Evolutionary conservation across 257 asterid species (phyloP).

Genomic region (Solanum rostratum): DNA sequence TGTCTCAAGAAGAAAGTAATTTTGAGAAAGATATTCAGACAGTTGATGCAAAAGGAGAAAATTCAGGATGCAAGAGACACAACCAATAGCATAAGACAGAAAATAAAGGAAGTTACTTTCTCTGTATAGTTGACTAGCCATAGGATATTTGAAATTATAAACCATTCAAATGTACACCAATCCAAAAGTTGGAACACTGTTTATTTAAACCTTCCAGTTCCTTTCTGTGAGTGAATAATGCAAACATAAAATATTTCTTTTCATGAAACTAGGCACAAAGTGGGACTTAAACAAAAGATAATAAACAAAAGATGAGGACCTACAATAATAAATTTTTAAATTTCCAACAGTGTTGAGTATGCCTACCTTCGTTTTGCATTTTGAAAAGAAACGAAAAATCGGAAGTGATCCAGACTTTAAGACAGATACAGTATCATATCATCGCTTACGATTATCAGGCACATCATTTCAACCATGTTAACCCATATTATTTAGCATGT

Average conservation of each 20-base stretch:
- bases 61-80: background rate
- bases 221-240: background rate
- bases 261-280: background rate
- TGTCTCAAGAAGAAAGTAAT: conserved; percentile 16
- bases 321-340: background rate
- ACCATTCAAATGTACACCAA: background rate
- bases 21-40: background rate
- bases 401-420: background rate
- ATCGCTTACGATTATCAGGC: background rate
- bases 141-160: background rate
- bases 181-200: background rate
- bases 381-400: background rate
- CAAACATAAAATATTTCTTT: background rate
- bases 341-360: background rate
- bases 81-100: background rate
- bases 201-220: background rate
- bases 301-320: background rate
- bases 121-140: background rate
- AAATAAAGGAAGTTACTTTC: background rate
- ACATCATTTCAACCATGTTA: background rate
- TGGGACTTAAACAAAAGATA: background rate
- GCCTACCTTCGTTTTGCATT: background rate
- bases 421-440: background rate
- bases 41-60: background rate
- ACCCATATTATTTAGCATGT: background rate